Evolutionary conservation across 139 green algal species (phyloP), one percentile per base, ranked within the genome.

Genomic region (Medakamo hakoo): DNA sequence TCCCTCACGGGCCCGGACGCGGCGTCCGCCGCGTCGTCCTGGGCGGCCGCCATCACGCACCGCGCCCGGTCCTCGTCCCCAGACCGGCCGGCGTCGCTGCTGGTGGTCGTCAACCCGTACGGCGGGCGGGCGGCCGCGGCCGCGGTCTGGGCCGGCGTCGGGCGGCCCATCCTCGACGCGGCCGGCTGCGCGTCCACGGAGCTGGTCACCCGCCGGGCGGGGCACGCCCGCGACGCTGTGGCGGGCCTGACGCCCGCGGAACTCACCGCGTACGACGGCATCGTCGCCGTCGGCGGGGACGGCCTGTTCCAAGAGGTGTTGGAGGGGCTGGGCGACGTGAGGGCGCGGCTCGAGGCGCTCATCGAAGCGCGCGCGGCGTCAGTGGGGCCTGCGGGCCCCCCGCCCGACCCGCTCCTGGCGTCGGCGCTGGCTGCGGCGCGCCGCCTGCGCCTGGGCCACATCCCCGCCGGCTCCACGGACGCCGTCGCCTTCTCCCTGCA

Each of bases 251-350:
- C 68, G 16, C 27, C 60, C 2, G 63, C 80, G 26, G 76, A 87
- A 65, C 55, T 89, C 66, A 30, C 64, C 2, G 25, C 63, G 32
- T 80, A 82, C 25, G 79, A 91, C 64, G 70, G 63, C 52, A 58
- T 75, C 3, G 65, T 70, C 26, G 76, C 70, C 27, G 73, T 78
- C 49, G 88, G 89, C 3, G 89, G 89, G 0, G 89, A 95, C 57
- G 87, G 89, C 21, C 59, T 94, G 49, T 96, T 95, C 66, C 83
- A 90, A 70, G 89, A 96, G 74, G 68, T 86, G 16, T 59, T 96
- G n/a, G 87, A 84, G 24, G 87, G 80, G 0, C 58, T 95, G 30
- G 40, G 57, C 84, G 57, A 59, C 77, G 1, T 60, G 25, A 3
- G 20, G 28, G 40, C 14, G 4, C 40, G 40, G 67, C 28, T 23